Evolutionary conservation across 2,329 filamentous ascomycete genomes (phyloP).

Genomic region (Ascosphaera apis): DNA sequence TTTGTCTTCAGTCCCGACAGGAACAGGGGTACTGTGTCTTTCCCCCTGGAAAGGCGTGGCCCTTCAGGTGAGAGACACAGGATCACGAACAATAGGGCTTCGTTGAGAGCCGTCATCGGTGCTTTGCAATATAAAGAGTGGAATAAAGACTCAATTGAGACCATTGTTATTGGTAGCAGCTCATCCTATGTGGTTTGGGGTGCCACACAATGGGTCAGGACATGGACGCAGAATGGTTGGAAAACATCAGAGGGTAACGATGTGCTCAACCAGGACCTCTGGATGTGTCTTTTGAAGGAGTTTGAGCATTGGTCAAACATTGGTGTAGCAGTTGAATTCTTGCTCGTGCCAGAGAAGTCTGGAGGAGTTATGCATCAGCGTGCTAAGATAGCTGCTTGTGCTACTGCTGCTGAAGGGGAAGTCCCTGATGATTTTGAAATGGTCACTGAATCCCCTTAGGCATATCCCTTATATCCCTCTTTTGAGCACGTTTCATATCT

Average conservation of each 20-base stretch:
- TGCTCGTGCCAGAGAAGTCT: conserved; percentile 10
- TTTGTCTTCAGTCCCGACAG: conserved; percentile 11
- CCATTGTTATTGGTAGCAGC: conserved; percentile 30
- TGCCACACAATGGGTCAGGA: conserved; percentile 6
- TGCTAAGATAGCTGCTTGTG: no score
- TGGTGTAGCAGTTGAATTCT: conserved; percentile 22
- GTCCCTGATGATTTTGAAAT: no score
- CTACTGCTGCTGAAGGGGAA: no score
- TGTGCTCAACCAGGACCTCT: conserved; percentile 31
- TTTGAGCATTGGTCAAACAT: conserved; percentile 11
- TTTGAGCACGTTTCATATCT: no score
- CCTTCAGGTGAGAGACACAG: conserved; percentile 16
- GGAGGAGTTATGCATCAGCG: no score
- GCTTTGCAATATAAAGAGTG: conserved; percentile 25
- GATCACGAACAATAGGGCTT: conserved; percentile 31
- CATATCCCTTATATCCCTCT: no score
- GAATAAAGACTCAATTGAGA: conserved; percentile 19
- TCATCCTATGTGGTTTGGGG: conserved; percentile 12
- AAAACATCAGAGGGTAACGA: conserved; percentile 10
- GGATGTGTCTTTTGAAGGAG: conserved; percentile 25
- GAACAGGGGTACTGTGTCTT: conserved; percentile 5
- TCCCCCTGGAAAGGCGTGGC: conserved; percentile 22
- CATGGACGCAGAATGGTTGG: conserved; percentile 27
- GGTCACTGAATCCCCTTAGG: no score
- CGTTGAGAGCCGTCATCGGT: conserved; percentile 30